Evolutionary conservation across 176 grass and related monocot genomes (phyloP).

Genomic region (Triticum aestivum): IWGSC_CS_RefSeq_v2.1 NC_057799.1:555035772-555036271

Average conservation of each 20-base stretch:
- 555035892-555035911: background rate
- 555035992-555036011: background rate
- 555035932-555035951: background rate
- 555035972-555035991: background rate
- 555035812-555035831: background rate
- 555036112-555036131: slow-evolving; percentile 33
- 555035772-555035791: background rate
- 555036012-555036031: background rate
- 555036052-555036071: background rate
- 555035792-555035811: background rate
- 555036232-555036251: background rate
- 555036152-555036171: background rate
- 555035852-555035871: background rate
- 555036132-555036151: background rate
- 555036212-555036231: background rate
- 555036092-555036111: background rate
- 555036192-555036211: background rate
- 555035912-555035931: background rate
- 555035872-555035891: background rate
- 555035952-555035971: background rate
- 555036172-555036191: background rate
- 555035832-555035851: background rate
- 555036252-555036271: background rate
- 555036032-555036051: background rate
- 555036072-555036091: background rate